Evolutionary conservation across 306 rosid genomes (phyloP), one percentile per base, ranked within the genome.

Genomic region (Begonia peltatifolia): DNA sequence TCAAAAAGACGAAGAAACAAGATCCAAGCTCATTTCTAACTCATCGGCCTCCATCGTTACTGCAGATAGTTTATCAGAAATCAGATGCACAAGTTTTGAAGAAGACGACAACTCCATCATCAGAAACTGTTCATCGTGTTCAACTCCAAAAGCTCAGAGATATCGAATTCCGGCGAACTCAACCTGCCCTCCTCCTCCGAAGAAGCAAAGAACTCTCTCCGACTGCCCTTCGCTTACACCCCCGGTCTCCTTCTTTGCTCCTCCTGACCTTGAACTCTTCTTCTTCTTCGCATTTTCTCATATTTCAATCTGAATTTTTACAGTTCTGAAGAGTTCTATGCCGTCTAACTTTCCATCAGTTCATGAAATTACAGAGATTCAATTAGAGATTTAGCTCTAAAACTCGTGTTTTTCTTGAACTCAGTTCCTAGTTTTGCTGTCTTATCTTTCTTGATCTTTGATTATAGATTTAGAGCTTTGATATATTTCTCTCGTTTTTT

Each of bases 151-250:
- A 71, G 95, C 83, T 14, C 69, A 82, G 58, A 82, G 77, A 54
- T 80, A 69, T 47, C 68, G 81, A 55, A 84, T 89, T 67, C 97
- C 97, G 8, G 87, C 82, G 68, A 68, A 78, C 59, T 51, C 65
- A 23, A 76, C 88, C 15, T 89, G 97, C 25, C 97, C 97, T 1
- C 90, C 97, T 38, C 95, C 95, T 6, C 97, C 97, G 6, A 84
- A 89, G 79, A 89, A 82, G 68, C 83, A 50, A 62, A 78, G 82
- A 66, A 69, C 78, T 6, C 41, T 67, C 14, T 72, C 93, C 13
- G 76, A 68, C 63, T 84, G 75, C 69, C 69, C 82, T 1, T 51
- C 66, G 47, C 36, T 63, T 17, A 73, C 93, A 57, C 48, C 85
- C 5, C 94, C 95, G 11, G 75, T 79, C 3, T 82, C 95, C n/a